phyloP scores from a whole-genome alignment of 495 filamentous ascomycete species.

The Penicillium manginii region DNA sequence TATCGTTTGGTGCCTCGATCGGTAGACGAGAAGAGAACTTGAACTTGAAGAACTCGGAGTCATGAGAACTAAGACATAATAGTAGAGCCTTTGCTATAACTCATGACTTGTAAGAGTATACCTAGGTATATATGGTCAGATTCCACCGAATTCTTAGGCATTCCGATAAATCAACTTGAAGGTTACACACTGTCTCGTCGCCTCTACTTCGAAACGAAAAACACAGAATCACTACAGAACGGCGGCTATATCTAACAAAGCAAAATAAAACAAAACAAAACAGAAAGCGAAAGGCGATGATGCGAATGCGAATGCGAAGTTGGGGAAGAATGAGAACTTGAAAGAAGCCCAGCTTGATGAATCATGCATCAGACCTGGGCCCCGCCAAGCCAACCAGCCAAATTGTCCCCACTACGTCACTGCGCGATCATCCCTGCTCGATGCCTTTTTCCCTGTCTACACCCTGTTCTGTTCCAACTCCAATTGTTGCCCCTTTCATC shows the following conservation, averaged over 20 bases:
- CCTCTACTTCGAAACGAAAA: too few species aligned
- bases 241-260: background rate
- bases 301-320: background rate
- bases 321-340: background rate
- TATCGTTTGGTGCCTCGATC: too few species aligned
- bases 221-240: too few species aligned
- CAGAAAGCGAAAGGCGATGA: background rate
- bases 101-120: too few species aligned
- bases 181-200: too few species aligned
- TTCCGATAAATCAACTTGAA: too few species aligned
- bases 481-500: slow-evolving; percentile 5
- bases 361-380: slow-evolving; percentile 28
- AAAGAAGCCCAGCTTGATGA: slow-evolving; percentile 13
- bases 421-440: slow-evolving; percentile 39
- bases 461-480: slow-evolving; percentile 1
- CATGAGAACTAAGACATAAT: too few species aligned
- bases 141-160: too few species aligned
- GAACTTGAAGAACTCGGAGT: too few species aligned
- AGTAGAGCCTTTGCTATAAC: too few species aligned
- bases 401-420: slow-evolving; percentile 47
- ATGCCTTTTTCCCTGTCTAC: slow-evolving; percentile 18
- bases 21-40: too few species aligned
- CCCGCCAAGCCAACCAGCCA: slow-evolving; percentile 18
- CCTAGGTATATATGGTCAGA: too few species aligned
- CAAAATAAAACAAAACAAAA: background rate